Evolutionary conservation across 768 basidiomycete genomes (phyloP).

Genomic region (Tylopilus subfusipes): DNA sequence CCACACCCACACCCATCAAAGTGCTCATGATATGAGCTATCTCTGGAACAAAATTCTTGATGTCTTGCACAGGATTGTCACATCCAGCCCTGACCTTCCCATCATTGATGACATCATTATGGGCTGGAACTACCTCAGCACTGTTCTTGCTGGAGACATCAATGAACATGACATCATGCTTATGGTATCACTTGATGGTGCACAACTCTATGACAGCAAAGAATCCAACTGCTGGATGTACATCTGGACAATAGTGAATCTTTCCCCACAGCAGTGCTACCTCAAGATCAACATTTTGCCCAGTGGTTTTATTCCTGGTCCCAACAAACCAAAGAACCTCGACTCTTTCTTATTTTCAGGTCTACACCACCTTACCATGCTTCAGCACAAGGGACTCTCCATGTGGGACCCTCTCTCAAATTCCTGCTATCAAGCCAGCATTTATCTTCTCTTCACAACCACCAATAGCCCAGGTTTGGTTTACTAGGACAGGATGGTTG

Average conservation of each 20-base stretch:
- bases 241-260: slow-evolving; percentile 34
- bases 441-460: slow-evolving; percentile 9
- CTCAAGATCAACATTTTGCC: neutral
- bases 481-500: slow-evolving; percentile 36
- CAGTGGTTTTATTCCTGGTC: slow-evolving; percentile 1
- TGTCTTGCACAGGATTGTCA: neutral
- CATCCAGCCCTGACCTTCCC: neutral
- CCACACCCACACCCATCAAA: slow-evolving; percentile 39
- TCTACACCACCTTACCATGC: neutral
- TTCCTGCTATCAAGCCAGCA: neutral
- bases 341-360: slow-evolving; percentile 4
- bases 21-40: slow-evolving; percentile 23
- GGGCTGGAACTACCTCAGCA: slow-evolving; percentile 13
- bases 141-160: slow-evolving; percentile 1
- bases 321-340: neutral
- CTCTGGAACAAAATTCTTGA: slow-evolving; percentile 4
- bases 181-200: too few species aligned
- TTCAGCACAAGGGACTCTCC: neutral
- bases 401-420: neutral
- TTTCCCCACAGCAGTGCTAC: too few species aligned
- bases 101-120: neutral
- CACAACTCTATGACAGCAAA: slow-evolving; percentile 33
- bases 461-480: too few species aligned
- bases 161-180: slow-evolving; percentile 22
- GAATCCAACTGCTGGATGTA: slow-evolving; percentile 26